Evolutionary conservation across 345 rosid species (phyloP).

Genomic region (Camelina sativa): DNA sequence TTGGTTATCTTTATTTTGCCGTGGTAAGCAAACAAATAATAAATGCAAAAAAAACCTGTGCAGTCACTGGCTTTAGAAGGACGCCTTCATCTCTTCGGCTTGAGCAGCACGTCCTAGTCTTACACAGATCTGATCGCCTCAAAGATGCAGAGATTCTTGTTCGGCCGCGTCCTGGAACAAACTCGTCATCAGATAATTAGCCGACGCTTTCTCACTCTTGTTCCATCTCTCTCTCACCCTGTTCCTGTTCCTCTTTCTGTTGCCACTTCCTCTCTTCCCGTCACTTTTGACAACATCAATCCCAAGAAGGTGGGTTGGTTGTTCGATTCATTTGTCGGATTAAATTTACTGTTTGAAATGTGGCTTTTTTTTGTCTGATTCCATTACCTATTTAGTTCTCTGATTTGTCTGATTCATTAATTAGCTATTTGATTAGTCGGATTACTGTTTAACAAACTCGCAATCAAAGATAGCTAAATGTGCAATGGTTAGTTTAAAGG

Average conservation of each 20-base stretch:
- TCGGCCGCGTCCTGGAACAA: background rate
- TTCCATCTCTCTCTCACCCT: background rate
- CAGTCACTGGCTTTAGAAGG: background rate
- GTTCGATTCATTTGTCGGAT: background rate
- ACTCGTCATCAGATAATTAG: background rate
- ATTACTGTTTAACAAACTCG: too few species aligned
- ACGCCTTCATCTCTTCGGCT: background rate
- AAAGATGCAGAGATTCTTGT: background rate
- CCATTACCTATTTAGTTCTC: background rate
- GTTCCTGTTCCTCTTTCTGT: background rate
- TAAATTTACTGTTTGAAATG: background rate
- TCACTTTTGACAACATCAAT: background rate
- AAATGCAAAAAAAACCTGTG: background rate
- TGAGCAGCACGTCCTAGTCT: background rate
- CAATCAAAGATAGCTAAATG: too few species aligned
- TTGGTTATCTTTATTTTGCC: background rate
- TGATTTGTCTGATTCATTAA: background rate
- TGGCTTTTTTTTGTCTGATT: background rate
- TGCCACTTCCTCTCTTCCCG: background rate
- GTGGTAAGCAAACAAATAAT: background rate
- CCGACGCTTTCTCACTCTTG: background rate
- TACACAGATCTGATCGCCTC: background rate
- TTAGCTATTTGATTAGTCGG: too few species aligned
- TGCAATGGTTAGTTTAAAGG: too few species aligned
- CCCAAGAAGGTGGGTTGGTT: background rate